Evolutionary conservation across 768 basidiomycete genomes (phyloP).

Genomic region (Calocera cornea): DNA sequence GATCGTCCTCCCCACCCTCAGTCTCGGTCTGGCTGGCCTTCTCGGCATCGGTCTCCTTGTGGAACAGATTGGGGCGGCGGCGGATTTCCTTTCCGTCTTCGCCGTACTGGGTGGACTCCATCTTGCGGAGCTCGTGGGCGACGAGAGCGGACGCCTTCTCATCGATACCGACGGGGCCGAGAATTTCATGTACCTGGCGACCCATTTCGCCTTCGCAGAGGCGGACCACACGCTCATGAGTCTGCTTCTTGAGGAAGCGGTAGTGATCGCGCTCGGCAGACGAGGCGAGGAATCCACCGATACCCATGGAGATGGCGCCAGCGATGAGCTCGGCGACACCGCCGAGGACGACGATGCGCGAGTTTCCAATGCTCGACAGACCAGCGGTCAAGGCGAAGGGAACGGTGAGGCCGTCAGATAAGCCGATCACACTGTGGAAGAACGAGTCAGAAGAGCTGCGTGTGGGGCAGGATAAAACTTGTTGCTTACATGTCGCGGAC

Average conservation of each 20-base stretch:
- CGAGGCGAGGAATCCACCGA: conserved; percentile 32
- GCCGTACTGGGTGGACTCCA: conserved; percentile 23
- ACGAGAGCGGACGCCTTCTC: conserved; percentile 29
- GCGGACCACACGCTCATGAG: conserved; percentile 28
- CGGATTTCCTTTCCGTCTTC: conserved; percentile 13
- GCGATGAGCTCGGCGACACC: conserved; percentile 32
- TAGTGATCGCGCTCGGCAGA: conserved; percentile 33
- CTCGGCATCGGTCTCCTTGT: neutral
- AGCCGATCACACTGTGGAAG: conserved; percentile 21
- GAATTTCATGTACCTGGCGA: conserved; percentile 31
- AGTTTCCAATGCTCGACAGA: conserved; percentile 25
- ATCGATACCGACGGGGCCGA: conserved; percentile 31
- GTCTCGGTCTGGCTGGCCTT: conserved; percentile 7
- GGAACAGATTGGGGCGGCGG: neutral
- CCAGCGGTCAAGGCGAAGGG: conserved; percentile 27
- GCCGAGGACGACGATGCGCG: conserved; percentile 29
- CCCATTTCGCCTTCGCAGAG: conserved; percentile 35
- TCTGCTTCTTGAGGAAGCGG: conserved; percentile 15
- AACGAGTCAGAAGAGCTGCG: neutral
- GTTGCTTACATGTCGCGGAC: conserved; percentile 16
- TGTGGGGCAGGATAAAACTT: neutral
- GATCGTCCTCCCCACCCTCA: conserved; percentile 19
- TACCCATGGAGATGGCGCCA: conserved; percentile 33
- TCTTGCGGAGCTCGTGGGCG: conserved; percentile 26
- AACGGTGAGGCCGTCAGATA: conserved; percentile 24